Percentiles rank a stretch among this genome's conserved stretches.
Evolutionary conservation across 2,329 filamentous ascomycete genomes (phyloP).

Genomic region (Nemania sp.): DNA sequence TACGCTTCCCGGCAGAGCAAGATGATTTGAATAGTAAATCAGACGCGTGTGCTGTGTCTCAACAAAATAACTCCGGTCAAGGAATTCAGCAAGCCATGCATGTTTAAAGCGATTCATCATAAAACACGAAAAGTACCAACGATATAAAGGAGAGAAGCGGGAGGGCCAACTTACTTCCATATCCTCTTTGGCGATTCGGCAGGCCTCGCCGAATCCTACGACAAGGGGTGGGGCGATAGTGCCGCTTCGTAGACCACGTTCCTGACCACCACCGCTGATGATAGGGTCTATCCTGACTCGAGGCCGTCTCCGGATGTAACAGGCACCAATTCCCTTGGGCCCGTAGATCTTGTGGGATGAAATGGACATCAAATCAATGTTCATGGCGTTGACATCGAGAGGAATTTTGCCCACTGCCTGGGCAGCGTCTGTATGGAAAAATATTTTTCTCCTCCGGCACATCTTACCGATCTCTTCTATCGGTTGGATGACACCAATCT

Average conservation of each 20-base stretch:
- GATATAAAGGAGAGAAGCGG: slow-evolving; percentile 36
- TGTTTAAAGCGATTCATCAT: slow-evolving; percentile 89
- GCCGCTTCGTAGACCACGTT: slow-evolving; percentile 92
- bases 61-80: slow-evolving; percentile 70
- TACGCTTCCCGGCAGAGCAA: neutral
- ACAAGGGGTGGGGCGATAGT: slow-evolving; percentile 90
- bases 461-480: slow-evolving; percentile 92
- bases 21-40: slow-evolving; percentile 53
- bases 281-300: slow-evolving; percentile 95
- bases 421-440: slow-evolving; percentile 97
- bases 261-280: slow-evolving; percentile 95
- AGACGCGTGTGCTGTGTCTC: slow-evolving; percentile 77
- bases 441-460: slow-evolving; percentile 91
- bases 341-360: slow-evolving; percentile 99
- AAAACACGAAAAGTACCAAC: slow-evolving; percentile 43
- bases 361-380: slow-evolving; percentile 98
- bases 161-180: slow-evolving; percentile 77
- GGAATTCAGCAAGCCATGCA: slow-evolving; percentile 91
- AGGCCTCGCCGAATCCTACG: slow-evolving; percentile 95
- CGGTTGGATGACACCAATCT: slow-evolving; percentile 99
- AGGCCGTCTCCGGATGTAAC: slow-evolving; percentile 91
- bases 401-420: slow-evolving; percentile 99
- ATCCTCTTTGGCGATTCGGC: slow-evolving; percentile 89
- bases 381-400: slow-evolving; percentile 96
- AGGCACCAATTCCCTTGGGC: slow-evolving; percentile 96